Evolutionary conservation across 2,329 filamentous ascomycete species (phyloP).

Genomic region (Tolypocladium cylindrosporum): DNA sequence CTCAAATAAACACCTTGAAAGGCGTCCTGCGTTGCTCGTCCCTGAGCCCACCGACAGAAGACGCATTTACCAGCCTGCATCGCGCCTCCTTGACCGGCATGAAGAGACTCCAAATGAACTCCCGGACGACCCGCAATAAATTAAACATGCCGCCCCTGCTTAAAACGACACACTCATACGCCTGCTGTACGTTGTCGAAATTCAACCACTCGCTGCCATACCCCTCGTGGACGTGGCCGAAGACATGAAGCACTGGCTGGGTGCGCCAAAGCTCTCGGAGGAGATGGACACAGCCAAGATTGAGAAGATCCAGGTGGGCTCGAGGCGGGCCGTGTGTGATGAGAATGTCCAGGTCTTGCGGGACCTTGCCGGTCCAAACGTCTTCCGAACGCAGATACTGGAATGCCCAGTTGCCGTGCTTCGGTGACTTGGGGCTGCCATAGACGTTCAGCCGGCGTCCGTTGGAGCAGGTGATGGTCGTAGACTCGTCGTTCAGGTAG

Average conservation of each 20-base stretch:
- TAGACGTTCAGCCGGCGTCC: constrained; percentile 6
- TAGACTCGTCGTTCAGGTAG: constrained; percentile 12
- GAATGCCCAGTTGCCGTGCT: constrained; percentile 29
- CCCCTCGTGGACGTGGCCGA: constrained; percentile 57
- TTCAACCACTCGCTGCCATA: constrained; percentile 18
- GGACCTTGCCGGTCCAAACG: constrained; percentile 14
- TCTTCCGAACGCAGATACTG: constrained; percentile 24
- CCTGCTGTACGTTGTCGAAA: constrained; percentile 17
- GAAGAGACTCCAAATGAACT: not conserved
- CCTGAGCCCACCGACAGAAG: not conserved
- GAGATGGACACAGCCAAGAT: constrained; percentile 19
- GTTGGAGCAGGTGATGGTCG: not conserved
- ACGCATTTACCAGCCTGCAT: not conserved
- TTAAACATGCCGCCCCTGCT: not conserved
- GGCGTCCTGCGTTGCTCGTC: not conserved
- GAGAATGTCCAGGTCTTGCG: constrained; percentile 22
- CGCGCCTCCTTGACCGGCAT: not conserved
- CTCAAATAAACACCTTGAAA: not conserved
- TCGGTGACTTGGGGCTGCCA: constrained; percentile 20
- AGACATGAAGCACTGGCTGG: constrained; percentile 50
- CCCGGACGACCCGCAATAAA: not conserved
- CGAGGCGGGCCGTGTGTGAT: constrained; percentile 28
- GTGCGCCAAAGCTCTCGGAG: constrained; percentile 40
- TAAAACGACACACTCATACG: not conserved
- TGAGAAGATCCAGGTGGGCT: constrained; percentile 24